A percentile compares a stretch with the other conserved stretches of the same genome.
phyloP scores from a whole-genome alignment of 2,329 filamentous ascomycete genomes.

The Colletotrichum trifolii region DNA sequence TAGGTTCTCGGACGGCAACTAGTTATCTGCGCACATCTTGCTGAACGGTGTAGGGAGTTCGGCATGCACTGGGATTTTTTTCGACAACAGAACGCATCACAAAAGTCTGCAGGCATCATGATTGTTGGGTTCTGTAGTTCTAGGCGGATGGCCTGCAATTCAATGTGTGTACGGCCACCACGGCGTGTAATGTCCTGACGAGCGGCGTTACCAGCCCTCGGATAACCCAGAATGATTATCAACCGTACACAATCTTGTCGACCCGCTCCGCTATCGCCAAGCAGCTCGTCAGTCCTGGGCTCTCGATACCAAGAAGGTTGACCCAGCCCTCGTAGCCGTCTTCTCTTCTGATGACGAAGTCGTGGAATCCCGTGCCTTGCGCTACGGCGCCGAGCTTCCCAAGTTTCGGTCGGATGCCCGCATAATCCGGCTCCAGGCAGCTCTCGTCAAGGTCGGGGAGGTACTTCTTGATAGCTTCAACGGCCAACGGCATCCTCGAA shows the following conservation, averaged over 20 bases:
- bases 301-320: constrained; percentile 93
- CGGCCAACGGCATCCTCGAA: constrained; percentile 71
- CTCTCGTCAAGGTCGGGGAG: constrained; percentile 77
- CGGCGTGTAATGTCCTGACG: too few species aligned
- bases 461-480: constrained; percentile 81
- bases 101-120: too few species aligned
- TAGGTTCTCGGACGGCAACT: neutral
- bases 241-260: constrained; percentile 58
- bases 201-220: too few species aligned
- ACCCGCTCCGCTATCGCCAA: constrained; percentile 89
- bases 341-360: constrained; percentile 85
- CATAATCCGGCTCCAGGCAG: constrained; percentile 83
- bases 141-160: neutral
- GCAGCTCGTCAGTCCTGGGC: constrained; percentile 87
- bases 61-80: too few species aligned
- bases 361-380: constrained; percentile 76
- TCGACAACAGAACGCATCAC: too few species aligned
- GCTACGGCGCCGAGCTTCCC: constrained; percentile 68
- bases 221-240: constrained; percentile 24
- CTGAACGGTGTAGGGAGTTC: too few species aligned
- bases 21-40: too few species aligned
- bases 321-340: constrained; percentile 85
- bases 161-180: too few species aligned
- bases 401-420: constrained; percentile 91
- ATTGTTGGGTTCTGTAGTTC: too few species aligned